A percentile compares a stretch with the other conserved stretches of the same genome.
phyloP scores from a whole-genome alignment of 1,284 basidiomycete species.

The Somion occarium region DNA sequence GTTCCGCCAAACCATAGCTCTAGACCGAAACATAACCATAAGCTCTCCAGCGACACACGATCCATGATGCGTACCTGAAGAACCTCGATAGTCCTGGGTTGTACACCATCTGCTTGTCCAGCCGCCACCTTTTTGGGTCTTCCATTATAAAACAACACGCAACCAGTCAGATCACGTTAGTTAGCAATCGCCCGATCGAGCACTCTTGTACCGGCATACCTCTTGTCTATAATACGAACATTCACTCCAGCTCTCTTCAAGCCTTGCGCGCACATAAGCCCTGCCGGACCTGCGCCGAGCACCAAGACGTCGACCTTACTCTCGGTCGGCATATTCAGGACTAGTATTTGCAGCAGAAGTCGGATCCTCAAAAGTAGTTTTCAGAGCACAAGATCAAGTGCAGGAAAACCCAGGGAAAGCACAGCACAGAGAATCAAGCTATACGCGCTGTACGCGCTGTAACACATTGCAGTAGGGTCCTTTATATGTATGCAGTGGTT shows the following conservation, averaged over 20 bases:
- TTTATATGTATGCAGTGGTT: too few relatives aligned
- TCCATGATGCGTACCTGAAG: slow-evolving; percentile 44
- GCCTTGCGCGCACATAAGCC: slow-evolving; percentile 26
- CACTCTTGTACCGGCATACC: slow-evolving; percentile 6
- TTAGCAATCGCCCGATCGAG: too few relatives aligned
- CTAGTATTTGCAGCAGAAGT: neutral
- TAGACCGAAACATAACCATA: slow-evolving; percentile 21
- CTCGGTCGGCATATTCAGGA: neutral
- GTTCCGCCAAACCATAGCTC: slow-evolving; percentile 71
- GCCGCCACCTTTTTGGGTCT: slow-evolving; percentile 55
- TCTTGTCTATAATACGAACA: slow-evolving; percentile 21
- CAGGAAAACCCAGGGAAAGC: neutral
- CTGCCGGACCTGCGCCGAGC: slow-evolving; percentile 31
- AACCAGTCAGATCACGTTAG: too few relatives aligned
- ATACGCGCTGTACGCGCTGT: neutral
- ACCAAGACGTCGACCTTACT: slow-evolving; percentile 29
- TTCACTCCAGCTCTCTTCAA: slow-evolving; percentile 28
- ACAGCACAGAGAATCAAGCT: neutral
- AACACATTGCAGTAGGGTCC: too few relatives aligned
- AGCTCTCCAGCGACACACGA: neutral
- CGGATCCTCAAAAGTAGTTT: too few relatives aligned
- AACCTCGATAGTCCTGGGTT: slow-evolving; percentile 74
- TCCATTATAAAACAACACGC: neutral
- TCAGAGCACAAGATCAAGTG: too few relatives aligned
- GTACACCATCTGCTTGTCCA: slow-evolving; percentile 78